Conservation (phyloP, 441 rosid species). For the Arabidopsis hybrid region DNA sequence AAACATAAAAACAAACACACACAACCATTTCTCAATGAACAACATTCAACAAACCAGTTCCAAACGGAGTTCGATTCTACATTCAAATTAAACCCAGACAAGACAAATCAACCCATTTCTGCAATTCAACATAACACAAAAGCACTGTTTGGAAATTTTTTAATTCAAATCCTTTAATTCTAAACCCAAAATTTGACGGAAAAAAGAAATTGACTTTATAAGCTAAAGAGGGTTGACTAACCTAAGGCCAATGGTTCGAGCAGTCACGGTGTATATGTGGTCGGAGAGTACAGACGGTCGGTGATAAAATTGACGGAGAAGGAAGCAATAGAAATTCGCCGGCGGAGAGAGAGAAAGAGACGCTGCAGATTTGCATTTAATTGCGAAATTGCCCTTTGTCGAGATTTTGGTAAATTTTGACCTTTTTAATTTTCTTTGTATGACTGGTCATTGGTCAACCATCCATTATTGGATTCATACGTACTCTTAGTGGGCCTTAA, state of each 20-base stretch:
- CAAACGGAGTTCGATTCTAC: neutral
- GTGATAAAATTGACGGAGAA: conserved; percentile 35
- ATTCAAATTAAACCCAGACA: neutral
- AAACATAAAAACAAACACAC: neutral
- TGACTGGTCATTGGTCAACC: neutral
- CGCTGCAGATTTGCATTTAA: conserved; percentile 23
- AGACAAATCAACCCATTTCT: neutral
- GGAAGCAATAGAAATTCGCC: conserved; percentile 24
- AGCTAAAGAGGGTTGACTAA: conserved; percentile 24
- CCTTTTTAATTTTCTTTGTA: neutral
- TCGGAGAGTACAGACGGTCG: neutral
- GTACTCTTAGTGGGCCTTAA: neutral
- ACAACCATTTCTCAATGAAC: neutral
- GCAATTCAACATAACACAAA: conserved; percentile 3
- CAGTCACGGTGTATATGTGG: neutral
- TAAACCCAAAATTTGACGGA: neutral
- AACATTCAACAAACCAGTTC: conserved; percentile 3
- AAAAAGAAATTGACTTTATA: neutral
- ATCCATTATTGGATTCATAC: neutral
- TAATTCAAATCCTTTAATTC: conserved; percentile 4
- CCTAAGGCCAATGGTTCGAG: conserved; percentile 1
- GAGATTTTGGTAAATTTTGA: neutral
- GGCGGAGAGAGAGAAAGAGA: conserved; percentile 16
- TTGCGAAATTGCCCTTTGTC: conserved; percentile 35
- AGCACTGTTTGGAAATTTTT: neutral